Base-by-base conservation (phyloP, 306 rosid genomes). In the Rosa persica region DNA sequence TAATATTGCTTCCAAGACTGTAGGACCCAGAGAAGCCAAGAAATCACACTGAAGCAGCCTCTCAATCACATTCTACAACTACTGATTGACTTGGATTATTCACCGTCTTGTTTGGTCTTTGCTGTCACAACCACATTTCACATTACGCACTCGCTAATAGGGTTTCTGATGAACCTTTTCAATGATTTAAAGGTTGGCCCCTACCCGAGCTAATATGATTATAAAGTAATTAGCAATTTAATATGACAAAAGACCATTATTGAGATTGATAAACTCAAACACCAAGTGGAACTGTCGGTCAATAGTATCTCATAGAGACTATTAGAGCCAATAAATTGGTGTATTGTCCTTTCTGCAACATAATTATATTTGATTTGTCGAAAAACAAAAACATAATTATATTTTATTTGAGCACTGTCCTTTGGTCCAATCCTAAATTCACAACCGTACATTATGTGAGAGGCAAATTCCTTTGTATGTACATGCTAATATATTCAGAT, bases 231-330 rank as follows among this genome's bases (percentile, higher is more conserved):
- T 17, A n/a, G 20, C 36, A 49, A 51, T 47, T 49, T 43, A 75
- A 76, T 44, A 42, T 61, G 19, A 46, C 46, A 10, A n/a, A 5
- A 40, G 11, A 48, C 27, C 70, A 49, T 60, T 61, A 70, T 39
- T 25, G 68, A 48, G 30, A 39, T 66, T 22, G 19, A 69, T 48
- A 57, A 52, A 66, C 38, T 44, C 54, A 69, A 19, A 38, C 52
- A 46, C 38, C 65, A 46, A 57, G 65, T 52, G 23, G 23, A 62
- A 1, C 4, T 79, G 86, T 75, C 83, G 78, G 83, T 79, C 78
- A 62, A 55, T 52, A 62, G 81, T 65, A 66, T 58, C 54, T 60
- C 39, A 6, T 39, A n/a, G 48, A n/a, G 44, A 58, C 73, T 38
- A 19, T 20, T 42, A n/a, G 16, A 71, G 25, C 78, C 68, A 73